Evolutionary conservation across 139 green algal species (phyloP), one percentile per base, ranked within the genome.

Genomic region (Deuterostichococcus epilithicus): DNA sequence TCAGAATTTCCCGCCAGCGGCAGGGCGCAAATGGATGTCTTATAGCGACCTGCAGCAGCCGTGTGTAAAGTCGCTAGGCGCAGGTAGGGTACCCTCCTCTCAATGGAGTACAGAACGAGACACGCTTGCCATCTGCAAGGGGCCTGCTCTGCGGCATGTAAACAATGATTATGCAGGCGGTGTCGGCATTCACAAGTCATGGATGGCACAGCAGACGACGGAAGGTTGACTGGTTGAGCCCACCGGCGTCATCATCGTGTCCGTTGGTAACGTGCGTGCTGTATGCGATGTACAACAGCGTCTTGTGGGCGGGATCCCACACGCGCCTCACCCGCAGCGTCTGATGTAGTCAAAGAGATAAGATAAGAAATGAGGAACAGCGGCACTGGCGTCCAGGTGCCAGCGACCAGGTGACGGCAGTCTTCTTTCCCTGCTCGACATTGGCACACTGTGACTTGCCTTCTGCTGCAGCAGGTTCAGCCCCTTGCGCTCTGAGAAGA

Each of bases 381-480:
- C 32, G 45, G 44, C 28, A 73, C 25, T 59, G 30, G 32, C 36
- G 68, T 63, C 26, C 60, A 45, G n/a, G 45, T 70, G 59, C 32
- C 34, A 47, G 33, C 22, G 32, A 26, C n/a, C 32, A 8, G 59
- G 20, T 3, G 32, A 68, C 18, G 42, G n/a, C 15, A 63, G 22
- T 72, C 28, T 5, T 18, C 30, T n/a, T 60, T 34, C n/a, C 22
- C 59, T 10, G 1, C 70, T 39, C 26, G 47, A 69, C 59, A 72
- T 25, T 60, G 30, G 23, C 28, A 45, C 36, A 34, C 47, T 20
- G 32, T 5, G 10, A 2, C 47, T 18, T 30, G 82, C 85, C 80
- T 94, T 93, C 75, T 95, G 89, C 63, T 95, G 87, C 42, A 95
- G 90, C 1, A 95, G 58, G 82, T 88, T 91, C 5, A 95, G 76